Base-by-base conservation (phyloP, 257 asterid genomes). In the Forsythia viridissima region DNA sequence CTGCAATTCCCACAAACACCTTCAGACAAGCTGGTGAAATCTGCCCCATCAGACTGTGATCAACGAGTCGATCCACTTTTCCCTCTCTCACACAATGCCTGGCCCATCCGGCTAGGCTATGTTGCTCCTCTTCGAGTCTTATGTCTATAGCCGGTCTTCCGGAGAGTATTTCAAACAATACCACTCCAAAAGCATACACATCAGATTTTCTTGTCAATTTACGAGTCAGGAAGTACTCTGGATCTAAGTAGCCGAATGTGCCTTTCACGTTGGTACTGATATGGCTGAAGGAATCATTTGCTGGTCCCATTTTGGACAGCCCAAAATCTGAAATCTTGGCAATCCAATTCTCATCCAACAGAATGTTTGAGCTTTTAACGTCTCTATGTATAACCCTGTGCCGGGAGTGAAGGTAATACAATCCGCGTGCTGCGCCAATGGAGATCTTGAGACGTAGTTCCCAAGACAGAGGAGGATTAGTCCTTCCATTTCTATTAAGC, bases 261-360 rank as follows among this genome's bases (percentile, higher is more conserved):
- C 94, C 97, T 76, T 85, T 84, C 21, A 92, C 89, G 0, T 84
- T 76, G 41, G 93, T 90, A 43, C 91, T 88, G 30, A 90, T 84
- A 74, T 87, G 92, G 30, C 87, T 83, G 85, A 84, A 80, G 24
- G 93, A 87, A 48, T 89, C 92, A 48, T 87, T 88, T 12, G 77
- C 77, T 6, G 91, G 91, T 44, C 92, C 92, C 91, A 83, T 89
- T 82, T 92, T 90, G 76, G 96, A 90, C 83, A 92, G 77, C 71
- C 96, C 97, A 40, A 92, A 92, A 79, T 90, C 96, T 3, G 97
- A 87, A 73, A 91, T 85, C 87, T 91, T 91, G 78, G 96, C 94
- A 13, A 77, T 89, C 91, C 90, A 91, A 39, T 87, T 81, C 80
- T 87, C 92, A 74, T 92, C 91, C 74, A 92, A 79, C 82, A 91